These are phyloP conservation scores for Escallonia herrerae DNA, from an alignment of 129 eudicot species.

Conservation along the genomic window DNA sequence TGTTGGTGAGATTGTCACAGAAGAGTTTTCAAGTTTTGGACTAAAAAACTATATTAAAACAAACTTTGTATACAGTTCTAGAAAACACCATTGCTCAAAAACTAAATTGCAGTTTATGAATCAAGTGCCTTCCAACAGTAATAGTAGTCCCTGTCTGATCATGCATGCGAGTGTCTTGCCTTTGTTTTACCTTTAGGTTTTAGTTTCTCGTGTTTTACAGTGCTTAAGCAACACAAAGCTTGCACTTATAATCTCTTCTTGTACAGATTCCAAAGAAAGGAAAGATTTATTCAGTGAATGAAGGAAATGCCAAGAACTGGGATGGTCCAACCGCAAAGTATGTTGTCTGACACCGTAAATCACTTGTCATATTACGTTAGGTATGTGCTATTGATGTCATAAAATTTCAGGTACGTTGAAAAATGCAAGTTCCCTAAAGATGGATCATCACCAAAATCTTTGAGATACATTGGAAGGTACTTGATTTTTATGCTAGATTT, in stretches of 20 bases:
- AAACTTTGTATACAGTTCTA: too few species aligned
- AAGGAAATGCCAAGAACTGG: constrained; percentile 99
- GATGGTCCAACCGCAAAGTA: constrained; percentile 90
- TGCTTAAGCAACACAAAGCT: not conserved
- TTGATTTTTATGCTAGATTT: not conserved
- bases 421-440: constrained; percentile 90
- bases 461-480: constrained; percentile 97
- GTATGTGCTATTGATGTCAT: not conserved
- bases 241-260: constrained; percentile 1
- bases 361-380: too few species aligned
- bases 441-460: constrained; percentile 85
- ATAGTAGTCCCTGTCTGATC: too few species aligned
- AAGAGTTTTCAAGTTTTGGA: too few species aligned
- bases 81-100: too few species aligned
- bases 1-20: too few species aligned
- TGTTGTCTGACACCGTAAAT: not conserved
- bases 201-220: not conserved
- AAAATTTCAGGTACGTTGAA: constrained; percentile 63
- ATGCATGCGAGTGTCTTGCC: too few species aligned
- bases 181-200: too few species aligned
- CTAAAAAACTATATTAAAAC: too few species aligned
- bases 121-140: too few species aligned
- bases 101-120: too few species aligned
- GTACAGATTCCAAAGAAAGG: constrained; percentile 88
- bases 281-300: constrained; percentile 92